Percentiles rank a stretch among this genome's conserved stretches.
Evolutionary conservation across 257 asterid species (phyloP).

Genomic region (Phtheirospermum japonicum): DNA sequence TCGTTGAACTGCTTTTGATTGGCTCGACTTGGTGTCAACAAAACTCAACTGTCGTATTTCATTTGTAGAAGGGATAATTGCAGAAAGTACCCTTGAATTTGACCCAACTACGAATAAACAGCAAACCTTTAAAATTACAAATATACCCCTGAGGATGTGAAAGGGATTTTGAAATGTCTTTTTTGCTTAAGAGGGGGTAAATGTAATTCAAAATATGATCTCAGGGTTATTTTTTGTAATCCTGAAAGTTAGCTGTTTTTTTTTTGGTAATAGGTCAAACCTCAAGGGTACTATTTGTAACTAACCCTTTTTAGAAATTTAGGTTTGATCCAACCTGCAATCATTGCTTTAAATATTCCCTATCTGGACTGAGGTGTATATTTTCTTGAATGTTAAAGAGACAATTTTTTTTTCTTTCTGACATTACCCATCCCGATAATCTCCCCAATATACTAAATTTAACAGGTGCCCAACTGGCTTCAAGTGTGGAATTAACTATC

Average conservation of each 20-base stretch:
- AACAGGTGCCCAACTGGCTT: conserved; percentile 53
- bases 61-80: too few species aligned
- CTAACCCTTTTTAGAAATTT: too few species aligned
- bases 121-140: too few species aligned
- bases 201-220: not conserved
- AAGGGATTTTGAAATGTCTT: not conserved
- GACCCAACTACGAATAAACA: too few species aligned
- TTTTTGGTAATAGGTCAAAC: not conserved
- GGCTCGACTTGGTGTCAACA: not conserved
- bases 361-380: not conserved
- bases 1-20: not conserved
- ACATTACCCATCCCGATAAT: not conserved
- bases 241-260: not conserved
- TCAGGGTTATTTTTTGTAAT: not conserved
- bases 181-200: too few species aligned
- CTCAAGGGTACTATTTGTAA: too few species aligned
- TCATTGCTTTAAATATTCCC: not conserved
- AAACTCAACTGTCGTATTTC: too few species aligned
- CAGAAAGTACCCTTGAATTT: not conserved
- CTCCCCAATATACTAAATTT: not conserved
- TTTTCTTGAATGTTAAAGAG: not conserved
- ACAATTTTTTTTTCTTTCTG: not conserved
- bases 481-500: conserved; percentile 50
- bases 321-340: not conserved
- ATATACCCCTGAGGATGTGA: too few species aligned